Percentiles rank a stretch among this genome's conserved stretches.
Evolutionary conservation across 2,329 filamentous ascomycete genomes (phyloP).

Genomic region (Aspergillus sp.): DNA sequence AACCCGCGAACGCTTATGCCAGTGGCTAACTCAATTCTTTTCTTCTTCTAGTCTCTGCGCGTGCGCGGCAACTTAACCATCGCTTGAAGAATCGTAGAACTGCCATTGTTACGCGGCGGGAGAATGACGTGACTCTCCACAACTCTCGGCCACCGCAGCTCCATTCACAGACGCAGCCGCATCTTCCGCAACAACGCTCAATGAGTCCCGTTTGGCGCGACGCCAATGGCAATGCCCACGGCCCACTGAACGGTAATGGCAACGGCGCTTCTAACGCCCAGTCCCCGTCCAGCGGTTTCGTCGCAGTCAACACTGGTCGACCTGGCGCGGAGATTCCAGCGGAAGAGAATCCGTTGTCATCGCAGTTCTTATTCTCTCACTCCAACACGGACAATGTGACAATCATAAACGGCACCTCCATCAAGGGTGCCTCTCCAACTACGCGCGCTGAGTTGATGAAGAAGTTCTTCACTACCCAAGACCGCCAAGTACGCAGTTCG

Average conservation of each 20-base stretch:
- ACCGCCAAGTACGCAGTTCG: slow-evolving; percentile 50
- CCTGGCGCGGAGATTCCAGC: slow-evolving; percentile 35
- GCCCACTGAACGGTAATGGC: neutral
- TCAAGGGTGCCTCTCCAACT: slow-evolving; percentile 56
- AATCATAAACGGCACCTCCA: slow-evolving; percentile 48
- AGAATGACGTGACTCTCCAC: slow-evolving; percentile 40
- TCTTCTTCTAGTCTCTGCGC: slow-evolving; percentile 56
- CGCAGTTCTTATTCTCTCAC: slow-evolving; percentile 42
- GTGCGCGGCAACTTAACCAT: slow-evolving; percentile 77
- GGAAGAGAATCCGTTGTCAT: slow-evolving; percentile 32
- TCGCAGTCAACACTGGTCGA: slow-evolving; percentile 58
- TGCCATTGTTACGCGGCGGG: slow-evolving; percentile 67
- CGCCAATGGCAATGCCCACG: slow-evolving; percentile 23
- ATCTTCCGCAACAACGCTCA: slow-evolving; percentile 28
- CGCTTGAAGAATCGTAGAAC: slow-evolving; percentile 71
- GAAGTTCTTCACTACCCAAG: slow-evolving; percentile 62
- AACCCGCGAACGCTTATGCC: neutral
- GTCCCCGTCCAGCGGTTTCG: slow-evolving; percentile 55
- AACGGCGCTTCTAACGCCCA: slow-evolving; percentile 32
- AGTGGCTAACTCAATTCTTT: neutral
- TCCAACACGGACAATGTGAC: slow-evolving; percentile 47
- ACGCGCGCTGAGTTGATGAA: slow-evolving; percentile 61
- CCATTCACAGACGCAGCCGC: slow-evolving; percentile 20
- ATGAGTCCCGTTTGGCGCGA: slow-evolving; percentile 41
- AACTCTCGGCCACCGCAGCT: slow-evolving; percentile 27